Conservation (phyloP, 805 yeast genomes). For the Wickerhamiella alocasiicola region DNA sequence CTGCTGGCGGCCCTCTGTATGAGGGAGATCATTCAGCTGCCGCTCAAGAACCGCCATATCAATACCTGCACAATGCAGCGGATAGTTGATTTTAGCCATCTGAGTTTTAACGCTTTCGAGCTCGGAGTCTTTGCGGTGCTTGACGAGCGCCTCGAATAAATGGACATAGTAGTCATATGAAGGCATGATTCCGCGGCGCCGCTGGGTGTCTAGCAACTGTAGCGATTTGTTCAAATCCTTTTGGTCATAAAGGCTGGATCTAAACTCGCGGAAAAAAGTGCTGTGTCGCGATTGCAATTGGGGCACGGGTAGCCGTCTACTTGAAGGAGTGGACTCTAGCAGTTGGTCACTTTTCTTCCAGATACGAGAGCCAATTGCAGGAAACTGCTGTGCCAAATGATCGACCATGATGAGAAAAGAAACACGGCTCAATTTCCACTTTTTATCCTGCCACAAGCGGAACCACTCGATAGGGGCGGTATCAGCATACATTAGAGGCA, state of each 20-base stretch:
- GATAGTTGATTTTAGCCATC: slow-evolving; percentile 14
- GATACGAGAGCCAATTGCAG: background rate
- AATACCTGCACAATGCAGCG: slow-evolving; percentile 20
- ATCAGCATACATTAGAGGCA: slow-evolving; percentile 15
- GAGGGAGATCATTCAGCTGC: background rate
- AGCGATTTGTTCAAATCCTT: slow-evolving; percentile 2
- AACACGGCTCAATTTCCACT: slow-evolving; percentile 15
- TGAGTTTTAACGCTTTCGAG: slow-evolving; percentile 9
- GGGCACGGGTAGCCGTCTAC: background rate
- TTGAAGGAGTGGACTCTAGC: background rate
- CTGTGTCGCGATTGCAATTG: slow-evolving; percentile 2
- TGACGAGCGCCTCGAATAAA: slow-evolving; percentile 13
- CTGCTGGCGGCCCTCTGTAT: background rate
- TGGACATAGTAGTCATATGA: slow-evolving; percentile 14
- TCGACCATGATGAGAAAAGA: slow-evolving; percentile 7
- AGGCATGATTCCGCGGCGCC: slow-evolving; percentile 14
- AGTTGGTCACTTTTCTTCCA: background rate
- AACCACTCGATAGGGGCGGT: slow-evolving; percentile 16
- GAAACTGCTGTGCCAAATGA: slow-evolving; percentile 3
- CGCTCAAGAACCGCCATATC: slow-evolving; percentile 18
- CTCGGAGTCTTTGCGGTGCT: background rate
- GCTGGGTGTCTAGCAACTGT: slow-evolving; percentile 9
- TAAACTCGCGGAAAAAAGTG: background rate
- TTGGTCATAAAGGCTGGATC: background rate
- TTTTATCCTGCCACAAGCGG: slow-evolving; percentile 11